Base-by-base conservation (phyloP, 2,329 filamentous ascomycete species). In the Keithomyces neogunnii region DNA sequence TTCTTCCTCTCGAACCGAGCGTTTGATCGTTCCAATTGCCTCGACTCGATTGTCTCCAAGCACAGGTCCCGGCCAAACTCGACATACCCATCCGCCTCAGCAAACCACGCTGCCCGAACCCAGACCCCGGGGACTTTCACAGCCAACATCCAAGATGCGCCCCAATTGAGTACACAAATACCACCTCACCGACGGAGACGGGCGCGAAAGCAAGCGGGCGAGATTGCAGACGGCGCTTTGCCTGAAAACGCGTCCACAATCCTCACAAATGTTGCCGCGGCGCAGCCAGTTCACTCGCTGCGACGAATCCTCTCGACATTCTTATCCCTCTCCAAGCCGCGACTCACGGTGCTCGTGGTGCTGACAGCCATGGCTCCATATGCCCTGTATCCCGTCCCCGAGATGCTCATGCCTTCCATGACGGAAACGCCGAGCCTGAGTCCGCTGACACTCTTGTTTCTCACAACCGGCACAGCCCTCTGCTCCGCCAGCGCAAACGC, bases 291-390 rank as follows among this genome's bases (percentile, higher is more conserved):
- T 6, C 64, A 72, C 56, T 82, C 81, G 13, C 52, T 80, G 49
- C 78, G 79, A 29, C 88, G 90, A 52, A 78, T 82, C 51, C 65
- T 93, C 56, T 88, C 90, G 28, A 84, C 89, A 32, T 89, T 89
- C 61, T 84, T 99, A 56, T 88, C 93, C 30, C 84, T 99, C 58
- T 87, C 91, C n/a, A 99, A 99, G 67, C 93, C 93, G 3, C 89
- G 92, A 49, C 82, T 99, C 47, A 92, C 89, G 6, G 86, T 95
- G 60, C 83, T 99, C 45, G 86, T 99, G 55, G 86, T 96, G 33
- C 83, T 99, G 46, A 89, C 89, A 0, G 89, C 92, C 31, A 96
- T 93, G 67, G 87, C 88, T 2, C 82, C 92, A 3, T 99, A 97
- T 69, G 89, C 89, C 13, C 76, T 99, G 51, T 99, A 96, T 66